Conservation (phyloP, 225 moss, liverwort and hornwort genomes). For the Marchantia polymorpha region DNA sequence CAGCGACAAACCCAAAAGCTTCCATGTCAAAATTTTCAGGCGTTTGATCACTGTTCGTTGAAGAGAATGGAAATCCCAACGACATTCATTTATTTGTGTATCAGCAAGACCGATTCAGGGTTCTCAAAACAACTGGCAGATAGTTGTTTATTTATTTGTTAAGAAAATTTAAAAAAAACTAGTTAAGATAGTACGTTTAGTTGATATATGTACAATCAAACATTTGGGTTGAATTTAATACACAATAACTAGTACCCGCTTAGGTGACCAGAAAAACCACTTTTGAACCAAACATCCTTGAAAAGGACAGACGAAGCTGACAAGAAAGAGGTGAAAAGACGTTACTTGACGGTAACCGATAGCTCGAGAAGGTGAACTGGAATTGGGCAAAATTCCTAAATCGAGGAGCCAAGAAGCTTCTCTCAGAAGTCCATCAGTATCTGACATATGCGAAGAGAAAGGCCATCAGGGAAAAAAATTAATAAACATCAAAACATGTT, state of each 20-base stretch:
- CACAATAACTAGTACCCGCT: too few relatives aligned
- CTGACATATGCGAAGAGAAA: slow-evolving; percentile 34
- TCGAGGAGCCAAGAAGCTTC: slow-evolving; percentile 93
- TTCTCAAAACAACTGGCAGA: too few relatives aligned
- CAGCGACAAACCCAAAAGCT: not conserved
- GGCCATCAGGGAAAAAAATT: too few relatives aligned
- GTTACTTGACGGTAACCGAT: slow-evolving; percentile 92
- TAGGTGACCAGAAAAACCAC: not conserved
- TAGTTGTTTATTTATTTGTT: too few relatives aligned
- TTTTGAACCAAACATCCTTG: not conserved
- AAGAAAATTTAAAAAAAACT: too few relatives aligned
- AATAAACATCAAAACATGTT: too few relatives aligned
- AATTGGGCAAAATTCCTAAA: slow-evolving; percentile 63
- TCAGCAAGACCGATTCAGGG: too few relatives aligned
- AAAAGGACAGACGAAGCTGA: not conserved
- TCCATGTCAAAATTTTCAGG: not conserved
- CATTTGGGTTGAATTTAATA: too few relatives aligned
- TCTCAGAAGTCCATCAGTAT: slow-evolving; percentile 57
- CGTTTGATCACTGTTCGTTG: not conserved
- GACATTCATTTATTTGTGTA: too few relatives aligned
- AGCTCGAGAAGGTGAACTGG: slow-evolving; percentile 78
- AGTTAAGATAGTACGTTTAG: too few relatives aligned
- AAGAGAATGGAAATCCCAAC: too few relatives aligned
- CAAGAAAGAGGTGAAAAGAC: slow-evolving; percentile 1
- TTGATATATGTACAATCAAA: too few relatives aligned